Evolutionary conservation across 257 asterid species (phyloP).

Genomic region (Penstemon davidsonii): DNA sequence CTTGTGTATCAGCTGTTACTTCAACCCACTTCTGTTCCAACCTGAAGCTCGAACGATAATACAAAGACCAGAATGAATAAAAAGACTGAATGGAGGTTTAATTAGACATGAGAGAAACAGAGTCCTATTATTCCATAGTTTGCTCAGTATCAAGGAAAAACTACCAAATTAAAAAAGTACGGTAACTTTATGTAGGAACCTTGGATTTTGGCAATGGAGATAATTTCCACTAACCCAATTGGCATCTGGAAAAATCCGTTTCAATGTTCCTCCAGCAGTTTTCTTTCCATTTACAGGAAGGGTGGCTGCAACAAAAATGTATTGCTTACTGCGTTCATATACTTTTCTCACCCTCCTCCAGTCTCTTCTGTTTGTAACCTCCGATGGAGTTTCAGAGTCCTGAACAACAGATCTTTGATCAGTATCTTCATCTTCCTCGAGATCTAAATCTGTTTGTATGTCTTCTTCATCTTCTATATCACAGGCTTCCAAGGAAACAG

Average conservation of each 20-base stretch:
- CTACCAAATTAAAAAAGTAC: background rate
- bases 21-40: conserved; percentile 92
- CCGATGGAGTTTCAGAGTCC: conserved; percentile 38
- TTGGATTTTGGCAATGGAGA: conserved; percentile 90
- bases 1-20: conserved; percentile 73
- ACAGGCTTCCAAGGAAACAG: conserved; percentile 28
- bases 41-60: conserved; percentile 41
- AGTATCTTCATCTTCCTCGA: conserved; percentile 46
- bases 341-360: conserved; percentile 87
- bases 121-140: conserved; percentile 10
- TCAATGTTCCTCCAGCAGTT: conserved; percentile 89
- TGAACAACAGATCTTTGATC: conserved; percentile 38
- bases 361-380: conserved; percentile 48
- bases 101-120: background rate
- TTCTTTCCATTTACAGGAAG: conserved; percentile 91
- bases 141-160: conserved; percentile 3
- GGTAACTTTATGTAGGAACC: conserved; percentile 43
- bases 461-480: conserved; percentile 43
- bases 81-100: background rate
- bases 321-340: conserved; percentile 88
- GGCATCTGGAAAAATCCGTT: conserved; percentile 87
- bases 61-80: conserved; percentile 23
- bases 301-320: conserved; percentile 94
- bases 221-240: conserved; percentile 86
- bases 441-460: conserved; percentile 29